Percentiles rank a stretch among this genome's conserved stretches.
phyloP scores from a whole-genome alignment of 805 yeast species.

The Wickerhamomyces hampshirensis region DNA sequence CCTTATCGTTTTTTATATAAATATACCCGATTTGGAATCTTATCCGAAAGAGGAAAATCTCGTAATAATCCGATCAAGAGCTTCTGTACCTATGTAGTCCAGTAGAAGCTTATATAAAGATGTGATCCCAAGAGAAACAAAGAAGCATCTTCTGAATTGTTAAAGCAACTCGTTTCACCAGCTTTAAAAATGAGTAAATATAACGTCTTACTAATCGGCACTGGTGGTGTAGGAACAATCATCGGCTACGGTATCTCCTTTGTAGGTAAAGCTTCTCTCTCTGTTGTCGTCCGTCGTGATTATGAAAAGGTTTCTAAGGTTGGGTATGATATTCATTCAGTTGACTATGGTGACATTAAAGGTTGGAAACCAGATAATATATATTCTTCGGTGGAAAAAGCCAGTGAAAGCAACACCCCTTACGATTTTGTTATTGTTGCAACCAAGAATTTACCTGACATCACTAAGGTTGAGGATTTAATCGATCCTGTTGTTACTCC shows the following conservation, averaged over 20 bases:
- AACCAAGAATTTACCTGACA: constrained; percentile 65
- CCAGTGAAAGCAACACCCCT: constrained; percentile 40
- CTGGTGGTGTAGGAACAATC: constrained; percentile 85
- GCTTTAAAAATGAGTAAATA: constrained; percentile 13
- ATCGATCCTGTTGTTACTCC: constrained; percentile 43
- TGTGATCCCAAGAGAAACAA: too few relatives aligned
- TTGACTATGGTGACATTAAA: constrained; percentile 53
- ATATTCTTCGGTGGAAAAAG: constrained; percentile 40
- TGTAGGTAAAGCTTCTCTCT: constrained; percentile 45
- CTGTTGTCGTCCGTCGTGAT: constrained; percentile 63
- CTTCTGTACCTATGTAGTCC: too few relatives aligned
- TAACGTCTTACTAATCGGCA: constrained; percentile 61
- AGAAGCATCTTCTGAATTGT: too few relatives aligned
- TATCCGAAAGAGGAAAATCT: too few relatives aligned
- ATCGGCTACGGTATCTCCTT: constrained; percentile 59
- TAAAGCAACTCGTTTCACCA: too few relatives aligned
- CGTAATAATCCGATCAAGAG: too few relatives aligned
- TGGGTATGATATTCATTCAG: constrained; percentile 59
- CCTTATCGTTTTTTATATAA: too few relatives aligned
- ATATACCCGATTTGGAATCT: too few relatives aligned
- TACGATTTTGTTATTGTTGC: constrained; percentile 58
- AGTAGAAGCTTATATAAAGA: too few relatives aligned
- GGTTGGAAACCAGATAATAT: constrained; percentile 57
- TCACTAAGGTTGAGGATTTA: constrained; percentile 47
- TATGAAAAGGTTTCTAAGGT: constrained; percentile 44